These are phyloP conservation scores for Tuber calosporum DNA, from an alignment of 495 filamentous ascomycete species.

Conservation along the genomic window DNA sequence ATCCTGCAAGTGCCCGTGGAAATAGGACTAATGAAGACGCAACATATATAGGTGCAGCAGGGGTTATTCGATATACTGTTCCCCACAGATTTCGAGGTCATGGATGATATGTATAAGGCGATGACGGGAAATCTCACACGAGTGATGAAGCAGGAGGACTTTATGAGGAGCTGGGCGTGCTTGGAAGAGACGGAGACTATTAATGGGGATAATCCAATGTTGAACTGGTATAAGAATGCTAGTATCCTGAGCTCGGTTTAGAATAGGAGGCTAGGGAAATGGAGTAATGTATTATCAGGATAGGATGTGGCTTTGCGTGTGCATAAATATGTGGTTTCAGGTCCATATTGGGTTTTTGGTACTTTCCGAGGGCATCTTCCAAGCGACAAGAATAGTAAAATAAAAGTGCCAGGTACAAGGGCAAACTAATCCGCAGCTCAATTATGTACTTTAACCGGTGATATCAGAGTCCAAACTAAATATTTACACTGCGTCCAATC, in stretches of 20 bases:
- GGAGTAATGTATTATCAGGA: background rate
- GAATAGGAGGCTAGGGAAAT: slow-evolving; percentile 3
- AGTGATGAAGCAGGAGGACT: slow-evolving; percentile 80
- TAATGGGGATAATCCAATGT: slow-evolving; percentile 85
- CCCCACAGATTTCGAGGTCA: slow-evolving; percentile 82
- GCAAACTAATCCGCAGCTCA: background rate
- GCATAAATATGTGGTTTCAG: background rate
- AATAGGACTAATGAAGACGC: background rate
- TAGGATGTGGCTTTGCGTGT: background rate
- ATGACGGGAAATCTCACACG: slow-evolving; percentile 84
- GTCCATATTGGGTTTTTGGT: background rate
- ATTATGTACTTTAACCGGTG: background rate
- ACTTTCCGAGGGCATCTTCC: background rate
- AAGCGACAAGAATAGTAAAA: background rate
- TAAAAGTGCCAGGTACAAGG: background rate
- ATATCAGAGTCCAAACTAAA: background rate
- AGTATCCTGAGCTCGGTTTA: slow-evolving; percentile 79
- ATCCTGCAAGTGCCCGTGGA: background rate
- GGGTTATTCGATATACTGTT: slow-evolving; percentile 99
- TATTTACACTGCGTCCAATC: background rate
- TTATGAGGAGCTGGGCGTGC: slow-evolving; percentile 79
- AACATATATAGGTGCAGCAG: slow-evolving; percentile 69
- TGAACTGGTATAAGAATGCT: slow-evolving; percentile 92
- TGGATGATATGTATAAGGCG: slow-evolving; percentile 83
- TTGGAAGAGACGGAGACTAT: slow-evolving; percentile 79